phyloP scores from a whole-genome alignment of 768 basidiomycete species.

The Phylloporus rhodoxanthus region DNA sequence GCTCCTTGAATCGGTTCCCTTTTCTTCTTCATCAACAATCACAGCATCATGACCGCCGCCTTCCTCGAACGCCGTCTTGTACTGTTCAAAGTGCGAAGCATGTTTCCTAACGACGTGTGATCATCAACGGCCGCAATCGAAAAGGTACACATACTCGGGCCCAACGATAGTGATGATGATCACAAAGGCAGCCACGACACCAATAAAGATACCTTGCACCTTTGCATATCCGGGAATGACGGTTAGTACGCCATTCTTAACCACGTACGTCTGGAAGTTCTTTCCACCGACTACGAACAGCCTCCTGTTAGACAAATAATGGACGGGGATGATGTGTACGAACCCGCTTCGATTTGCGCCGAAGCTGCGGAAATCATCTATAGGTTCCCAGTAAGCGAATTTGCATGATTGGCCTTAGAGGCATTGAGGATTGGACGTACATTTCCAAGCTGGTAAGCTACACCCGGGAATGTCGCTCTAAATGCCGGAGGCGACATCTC shows the following conservation, averaged over 20 bases:
- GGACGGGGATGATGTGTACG: constrained; percentile 13
- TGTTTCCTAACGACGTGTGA: constrained; percentile 47
- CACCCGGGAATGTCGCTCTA: constrained; percentile 82
- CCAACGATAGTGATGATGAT: constrained; percentile 74
- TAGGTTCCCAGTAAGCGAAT: not conserved
- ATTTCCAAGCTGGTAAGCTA: constrained; percentile 81
- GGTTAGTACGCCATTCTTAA: constrained; percentile 34
- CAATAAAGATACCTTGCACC: constrained; percentile 85
- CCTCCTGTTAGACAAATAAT: not conserved
- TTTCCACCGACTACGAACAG: constrained; percentile 51
- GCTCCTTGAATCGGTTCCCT: constrained; percentile 2
- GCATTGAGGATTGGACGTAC: constrained; percentile 16
- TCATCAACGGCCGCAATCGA: not conserved
- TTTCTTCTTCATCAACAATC: constrained; percentile 24
- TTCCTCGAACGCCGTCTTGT: constrained; percentile 72
- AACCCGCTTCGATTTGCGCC: constrained; percentile 74
- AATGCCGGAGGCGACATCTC: constrained; percentile 89
- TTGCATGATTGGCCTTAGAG: not conserved
- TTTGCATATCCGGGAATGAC: constrained; percentile 61
- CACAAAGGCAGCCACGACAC: constrained; percentile 72
- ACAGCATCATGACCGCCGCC: constrained; percentile 55
- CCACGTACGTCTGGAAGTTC: constrained; percentile 46
- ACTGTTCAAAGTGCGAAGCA: constrained; percentile 77
- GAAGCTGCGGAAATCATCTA: constrained; percentile 68
- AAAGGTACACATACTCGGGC: constrained; percentile 52